Percentiles rank a stretch among this genome's conserved stretches.
Evolutionary conservation across 495 filamentous ascomycete species (phyloP).

Genomic region (Arthonia radiata): DNA sequence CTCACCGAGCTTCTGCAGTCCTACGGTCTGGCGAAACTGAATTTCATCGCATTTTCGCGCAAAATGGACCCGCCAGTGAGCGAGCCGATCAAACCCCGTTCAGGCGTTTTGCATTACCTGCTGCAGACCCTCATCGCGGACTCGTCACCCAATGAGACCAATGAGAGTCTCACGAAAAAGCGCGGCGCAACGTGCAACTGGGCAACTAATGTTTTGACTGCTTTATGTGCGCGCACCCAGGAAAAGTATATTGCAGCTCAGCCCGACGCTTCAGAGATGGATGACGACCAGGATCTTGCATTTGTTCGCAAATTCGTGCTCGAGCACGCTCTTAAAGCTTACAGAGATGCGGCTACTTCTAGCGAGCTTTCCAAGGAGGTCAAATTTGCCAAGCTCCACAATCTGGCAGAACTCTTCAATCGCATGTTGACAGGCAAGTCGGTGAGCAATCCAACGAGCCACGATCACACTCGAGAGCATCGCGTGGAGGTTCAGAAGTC

Average conservation of each 20-base stretch:
- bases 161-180: constrained; percentile 57
- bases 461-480: constrained; percentile 15
- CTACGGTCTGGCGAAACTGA: constrained; percentile 84
- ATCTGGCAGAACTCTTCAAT: constrained; percentile 73
- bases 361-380: constrained; percentile 59
- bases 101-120: constrained; percentile 80
- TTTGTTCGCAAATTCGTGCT: constrained; percentile 88
- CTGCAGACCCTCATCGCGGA: constrained; percentile 63
- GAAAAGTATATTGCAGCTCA: constrained; percentile 18
- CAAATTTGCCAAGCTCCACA: constrained; percentile 68
- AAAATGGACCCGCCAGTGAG: constrained; percentile 57
- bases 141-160: constrained; percentile 47
- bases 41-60: constrained; percentile 96
- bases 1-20: constrained; percentile 77
- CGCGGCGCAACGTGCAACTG: constrained; percentile 58
- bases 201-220: constrained; percentile 62
- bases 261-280: constrained; percentile 25
- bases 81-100: constrained; percentile 83
- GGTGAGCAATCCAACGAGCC: constrained; percentile 16
- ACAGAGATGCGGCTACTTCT: constrained; percentile 65
- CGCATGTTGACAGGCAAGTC: constrained; percentile 69
- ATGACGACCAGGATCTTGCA: constrained; percentile 65
- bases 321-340: constrained; percentile 75
- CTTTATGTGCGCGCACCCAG: constrained; percentile 58
- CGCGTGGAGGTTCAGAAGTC: constrained; percentile 34